Conservation (phyloP, 208 protist genomes). For the Trichomonas tenax region DNA sequence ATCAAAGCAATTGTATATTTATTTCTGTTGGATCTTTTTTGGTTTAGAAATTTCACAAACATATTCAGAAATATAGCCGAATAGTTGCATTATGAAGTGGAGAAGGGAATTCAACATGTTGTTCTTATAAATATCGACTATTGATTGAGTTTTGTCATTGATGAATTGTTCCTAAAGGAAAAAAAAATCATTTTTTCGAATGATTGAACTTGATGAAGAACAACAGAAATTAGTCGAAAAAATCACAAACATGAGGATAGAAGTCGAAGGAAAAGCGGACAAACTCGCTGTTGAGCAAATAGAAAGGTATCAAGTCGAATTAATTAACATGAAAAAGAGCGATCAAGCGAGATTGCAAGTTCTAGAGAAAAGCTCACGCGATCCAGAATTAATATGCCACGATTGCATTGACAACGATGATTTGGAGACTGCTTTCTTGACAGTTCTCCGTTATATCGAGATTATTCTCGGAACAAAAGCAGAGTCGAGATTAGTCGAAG, state of each 20-base stretch:
- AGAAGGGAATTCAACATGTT: too few species aligned
- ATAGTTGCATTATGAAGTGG: too few species aligned
- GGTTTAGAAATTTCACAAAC: too few species aligned
- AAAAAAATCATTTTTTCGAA: background rate
- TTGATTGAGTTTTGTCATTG: too few species aligned
- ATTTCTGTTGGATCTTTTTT: too few species aligned
- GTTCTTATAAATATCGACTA: too few species aligned
- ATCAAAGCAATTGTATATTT: too few species aligned
- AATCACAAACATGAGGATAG: background rate
- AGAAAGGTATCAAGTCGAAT: background rate
- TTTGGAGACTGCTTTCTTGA: background rate
- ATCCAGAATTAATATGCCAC: background rate
- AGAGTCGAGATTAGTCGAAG: background rate
- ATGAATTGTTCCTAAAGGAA: too few species aligned
- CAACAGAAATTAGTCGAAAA: background rate
- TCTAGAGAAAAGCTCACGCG: background rate
- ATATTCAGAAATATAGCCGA: too few species aligned
- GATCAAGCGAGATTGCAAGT: background rate
- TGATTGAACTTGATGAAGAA: background rate
- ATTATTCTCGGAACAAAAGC: background rate
- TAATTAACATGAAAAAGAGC: background rate
- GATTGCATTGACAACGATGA: background rate
- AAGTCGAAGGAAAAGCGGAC: background rate
- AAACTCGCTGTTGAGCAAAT: background rate
- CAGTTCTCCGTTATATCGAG: background rate